Conservation (phyloP, 768 basidiomycete genomes). For the Melanogaster broomeanus region DNA sequence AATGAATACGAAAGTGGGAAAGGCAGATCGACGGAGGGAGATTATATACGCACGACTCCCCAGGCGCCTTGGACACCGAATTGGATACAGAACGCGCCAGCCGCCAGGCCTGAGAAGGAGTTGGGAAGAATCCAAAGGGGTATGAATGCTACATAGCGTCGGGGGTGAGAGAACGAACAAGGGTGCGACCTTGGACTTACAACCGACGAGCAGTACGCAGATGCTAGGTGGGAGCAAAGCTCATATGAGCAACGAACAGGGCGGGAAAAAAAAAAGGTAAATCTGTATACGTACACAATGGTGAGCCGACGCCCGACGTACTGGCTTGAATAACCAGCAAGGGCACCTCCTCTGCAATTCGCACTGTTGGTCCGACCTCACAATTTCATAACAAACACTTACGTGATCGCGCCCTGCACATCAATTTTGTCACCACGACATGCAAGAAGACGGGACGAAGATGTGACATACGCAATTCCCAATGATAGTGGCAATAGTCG, state of each 20-base stretch:
- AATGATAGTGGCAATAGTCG: conserved; percentile 81
- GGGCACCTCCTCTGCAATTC: conserved; percentile 55
- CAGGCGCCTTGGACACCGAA: conserved; percentile 90
- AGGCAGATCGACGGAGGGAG: too few relatives aligned
- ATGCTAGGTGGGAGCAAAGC: conserved; percentile 8
- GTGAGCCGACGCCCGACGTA: conserved; percentile 83
- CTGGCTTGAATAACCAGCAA: conserved; percentile 75
- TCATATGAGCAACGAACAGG: too few relatives aligned
- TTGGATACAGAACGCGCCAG: conserved; percentile 86
- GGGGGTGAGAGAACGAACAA: background rate
- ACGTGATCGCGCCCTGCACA: conserved; percentile 46
- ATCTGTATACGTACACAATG: conserved; percentile 44
- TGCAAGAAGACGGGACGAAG: conserved; percentile 1
- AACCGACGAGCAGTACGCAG: conserved; percentile 28
- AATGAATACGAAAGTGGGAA: background rate
- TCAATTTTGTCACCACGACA: background rate
- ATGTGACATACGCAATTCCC: conserved; percentile 57
- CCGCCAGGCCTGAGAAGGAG: conserved; percentile 66
- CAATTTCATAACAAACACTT: conserved; percentile 22
- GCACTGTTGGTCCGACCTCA: background rate
- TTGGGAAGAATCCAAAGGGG: conserved; percentile 84
- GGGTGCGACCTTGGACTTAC: conserved; percentile 7
- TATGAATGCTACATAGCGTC: conserved; percentile 47
- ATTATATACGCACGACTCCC: conserved; percentile 64
- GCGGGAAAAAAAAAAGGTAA: background rate